Evolutionary conservation across 2,329 filamentous ascomycete species (phyloP).

Genomic region (Rutstroemia sp.): DNA sequence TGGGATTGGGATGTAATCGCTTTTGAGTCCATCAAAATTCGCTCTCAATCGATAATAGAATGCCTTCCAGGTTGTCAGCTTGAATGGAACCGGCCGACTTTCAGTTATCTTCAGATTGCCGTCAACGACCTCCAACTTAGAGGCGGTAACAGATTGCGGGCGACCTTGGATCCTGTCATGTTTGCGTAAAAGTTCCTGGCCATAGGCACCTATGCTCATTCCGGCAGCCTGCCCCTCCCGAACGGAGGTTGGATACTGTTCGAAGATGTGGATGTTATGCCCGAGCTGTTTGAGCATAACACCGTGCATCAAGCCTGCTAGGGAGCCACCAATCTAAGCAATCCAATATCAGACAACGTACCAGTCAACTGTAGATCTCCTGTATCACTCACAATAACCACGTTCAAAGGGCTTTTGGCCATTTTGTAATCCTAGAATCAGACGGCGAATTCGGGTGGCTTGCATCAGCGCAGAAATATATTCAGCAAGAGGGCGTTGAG

Average conservation of each 20-base stretch:
- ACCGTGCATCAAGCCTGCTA: slow-evolving; percentile 11
- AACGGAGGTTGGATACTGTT: slow-evolving; percentile 3
- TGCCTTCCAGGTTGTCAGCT: slow-evolving; percentile 13
- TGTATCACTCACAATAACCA: neutral
- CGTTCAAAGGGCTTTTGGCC: neutral
- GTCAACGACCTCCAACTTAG: slow-evolving; percentile 9
- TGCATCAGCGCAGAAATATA: no score
- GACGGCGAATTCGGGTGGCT: no score
- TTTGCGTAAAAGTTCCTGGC: neutral
- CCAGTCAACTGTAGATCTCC: neutral
- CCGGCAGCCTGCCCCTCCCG: slow-evolving; percentile 14
- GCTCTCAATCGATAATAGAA: slow-evolving; percentile 16
- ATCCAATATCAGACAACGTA: neutral
- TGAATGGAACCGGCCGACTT: neutral
- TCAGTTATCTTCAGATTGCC: slow-evolving; percentile 6
- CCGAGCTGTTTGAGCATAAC: slow-evolving; percentile 10
- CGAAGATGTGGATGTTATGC: slow-evolving; percentile 14
- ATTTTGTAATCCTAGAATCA: neutral
- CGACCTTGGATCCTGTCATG: neutral
- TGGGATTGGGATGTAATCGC: neutral
- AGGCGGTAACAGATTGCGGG: neutral
- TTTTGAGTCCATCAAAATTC: slow-evolving; percentile 17
- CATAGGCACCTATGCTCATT: slow-evolving; percentile 8
- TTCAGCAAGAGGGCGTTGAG: no score
- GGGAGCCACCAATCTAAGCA: slow-evolving; percentile 9